A percentile compares a stretch with the other conserved stretches of the same genome.
Evolutionary conservation across 2,329 filamentous ascomycete genomes (phyloP).

Genomic region (Cadophora sp.): DNA sequence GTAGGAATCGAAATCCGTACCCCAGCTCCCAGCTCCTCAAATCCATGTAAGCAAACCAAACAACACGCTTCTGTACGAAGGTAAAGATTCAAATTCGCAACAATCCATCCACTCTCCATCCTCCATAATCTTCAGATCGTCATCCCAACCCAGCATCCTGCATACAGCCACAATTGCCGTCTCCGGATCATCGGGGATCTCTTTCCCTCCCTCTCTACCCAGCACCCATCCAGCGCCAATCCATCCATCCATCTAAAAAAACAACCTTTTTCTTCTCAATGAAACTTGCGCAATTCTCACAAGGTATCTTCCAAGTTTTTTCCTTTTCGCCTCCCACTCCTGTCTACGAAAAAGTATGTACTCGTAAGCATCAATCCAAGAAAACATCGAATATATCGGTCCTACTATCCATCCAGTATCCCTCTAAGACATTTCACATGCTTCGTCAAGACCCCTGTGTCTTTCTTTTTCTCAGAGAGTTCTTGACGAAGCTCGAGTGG

Average conservation of each 20-base stretch:
- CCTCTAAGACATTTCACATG: slow-evolving; percentile 6
- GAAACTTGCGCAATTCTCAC: not conserved
- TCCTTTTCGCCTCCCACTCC: not conserved
- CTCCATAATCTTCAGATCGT: not conserved
- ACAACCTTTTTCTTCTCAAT: not conserved
- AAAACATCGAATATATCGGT: not conserved
- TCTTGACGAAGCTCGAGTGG: too few relatives aligned
- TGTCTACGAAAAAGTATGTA: too few relatives aligned
- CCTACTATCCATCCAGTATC: not conserved
- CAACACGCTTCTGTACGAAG: not conserved
- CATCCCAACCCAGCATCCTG: not conserved
- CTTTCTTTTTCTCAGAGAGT: not conserved
- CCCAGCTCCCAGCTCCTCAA: not conserved
- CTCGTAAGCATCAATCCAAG: too few relatives aligned
- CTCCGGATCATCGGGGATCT: slow-evolving; percentile 1
- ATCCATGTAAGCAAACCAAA: not conserved
- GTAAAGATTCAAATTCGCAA: not conserved
- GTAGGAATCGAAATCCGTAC: not conserved
- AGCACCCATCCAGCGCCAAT: too few relatives aligned
- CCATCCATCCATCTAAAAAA: not conserved
- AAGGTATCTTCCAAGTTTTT: not conserved
- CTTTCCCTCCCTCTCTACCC: not conserved
- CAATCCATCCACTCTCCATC: not conserved
- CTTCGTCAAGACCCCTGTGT: not conserved
- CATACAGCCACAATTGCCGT: slow-evolving; percentile 1